Evolutionary conservation across 78 protist species (phyloP).

Genomic region (Dictyostelium brefeldianum): DNA sequence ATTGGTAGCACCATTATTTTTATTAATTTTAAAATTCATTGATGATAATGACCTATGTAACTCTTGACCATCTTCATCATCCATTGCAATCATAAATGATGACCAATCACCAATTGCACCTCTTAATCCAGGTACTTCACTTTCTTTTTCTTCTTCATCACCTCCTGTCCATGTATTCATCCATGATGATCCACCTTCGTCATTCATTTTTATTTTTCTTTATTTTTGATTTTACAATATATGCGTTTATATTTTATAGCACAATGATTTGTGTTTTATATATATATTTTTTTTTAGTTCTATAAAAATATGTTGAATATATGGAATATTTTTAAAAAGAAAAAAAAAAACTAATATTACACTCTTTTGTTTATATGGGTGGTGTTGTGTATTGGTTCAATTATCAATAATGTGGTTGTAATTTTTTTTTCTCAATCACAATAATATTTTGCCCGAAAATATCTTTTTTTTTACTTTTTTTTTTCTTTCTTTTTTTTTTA

Average conservation of each 20-base stretch:
- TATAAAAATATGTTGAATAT: neutral
- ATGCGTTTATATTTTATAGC: neutral
- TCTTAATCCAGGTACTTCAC: neutral
- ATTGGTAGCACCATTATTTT: neutral
- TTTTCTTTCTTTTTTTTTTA: too few relatives aligned
- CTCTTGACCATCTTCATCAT: slow-evolving; percentile 57
- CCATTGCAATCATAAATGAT: slow-evolving; percentile 69
- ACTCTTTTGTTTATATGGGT: too few relatives aligned
- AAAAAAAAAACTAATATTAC: too few relatives aligned
- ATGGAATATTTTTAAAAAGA: too few relatives aligned
- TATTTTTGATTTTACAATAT: neutral
- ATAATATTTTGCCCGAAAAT: too few relatives aligned
- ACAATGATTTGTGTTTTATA: neutral
- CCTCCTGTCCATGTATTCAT: slow-evolving; percentile 26
- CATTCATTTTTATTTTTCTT: neutral
- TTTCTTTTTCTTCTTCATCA: neutral
- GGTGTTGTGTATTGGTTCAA: too few relatives aligned
- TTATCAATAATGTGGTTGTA: too few relatives aligned
- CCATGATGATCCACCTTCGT: slow-evolving; percentile 27
- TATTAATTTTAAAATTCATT: neutral
- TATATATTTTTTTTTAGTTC: neutral
- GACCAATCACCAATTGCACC: slow-evolving; percentile 60
- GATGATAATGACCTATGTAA: slow-evolving; percentile 37
- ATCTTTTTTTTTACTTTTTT: too few relatives aligned
- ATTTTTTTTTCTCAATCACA: too few relatives aligned